Evolutionary conservation across 352 stramenopile genomes (phyloP).

Genomic region (Phytophthora cryptogea): DNA sequence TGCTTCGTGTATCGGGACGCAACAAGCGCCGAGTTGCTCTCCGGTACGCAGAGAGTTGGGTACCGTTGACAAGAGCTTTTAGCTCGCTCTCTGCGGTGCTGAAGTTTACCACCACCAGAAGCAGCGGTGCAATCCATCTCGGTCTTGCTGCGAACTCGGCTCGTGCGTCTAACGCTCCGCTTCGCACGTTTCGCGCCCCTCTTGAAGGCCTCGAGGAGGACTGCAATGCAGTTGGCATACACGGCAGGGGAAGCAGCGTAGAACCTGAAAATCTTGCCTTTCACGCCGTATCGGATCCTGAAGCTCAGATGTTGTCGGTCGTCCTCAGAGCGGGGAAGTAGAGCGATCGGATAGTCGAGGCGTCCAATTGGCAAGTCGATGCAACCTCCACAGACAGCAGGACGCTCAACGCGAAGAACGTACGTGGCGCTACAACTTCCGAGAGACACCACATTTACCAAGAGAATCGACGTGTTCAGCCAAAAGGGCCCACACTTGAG

Average conservation of each 20-base stretch:
- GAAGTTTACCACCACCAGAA: no score
- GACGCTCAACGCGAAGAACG: slow-evolving; percentile 13
- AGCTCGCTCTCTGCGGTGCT: not conserved
- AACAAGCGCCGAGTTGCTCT: not conserved
- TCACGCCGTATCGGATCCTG: slow-evolving; percentile 11
- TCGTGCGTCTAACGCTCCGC: not conserved
- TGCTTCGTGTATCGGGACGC: not conserved
- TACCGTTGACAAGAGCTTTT: not conserved
- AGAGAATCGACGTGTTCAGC: slow-evolving; percentile 14
- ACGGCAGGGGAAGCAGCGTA: slow-evolving; percentile 1
- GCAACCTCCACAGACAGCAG: slow-evolving; percentile 7
- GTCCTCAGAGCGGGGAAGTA: slow-evolving; percentile 8
- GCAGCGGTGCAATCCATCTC: not conserved
- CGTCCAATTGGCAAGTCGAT: slow-evolving; percentile 15
- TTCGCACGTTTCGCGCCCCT: not conserved
- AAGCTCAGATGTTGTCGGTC: slow-evolving; percentile 16
- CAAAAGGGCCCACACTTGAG: slow-evolving; percentile 17
- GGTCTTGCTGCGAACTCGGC: not conserved
- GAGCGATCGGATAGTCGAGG: not conserved
- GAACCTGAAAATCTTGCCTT: slow-evolving; percentile 15
- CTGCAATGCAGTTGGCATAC: slow-evolving; percentile 13
- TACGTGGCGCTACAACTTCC: slow-evolving; percentile 3
- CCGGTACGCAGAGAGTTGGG: not conserved
- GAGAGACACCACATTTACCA: slow-evolving; percentile 13
- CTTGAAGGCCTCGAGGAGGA: slow-evolving; percentile 6